Evolutionary conservation across 2,329 filamentous ascomycete species (phyloP).

Genomic region (Botrytis aclada): DNA sequence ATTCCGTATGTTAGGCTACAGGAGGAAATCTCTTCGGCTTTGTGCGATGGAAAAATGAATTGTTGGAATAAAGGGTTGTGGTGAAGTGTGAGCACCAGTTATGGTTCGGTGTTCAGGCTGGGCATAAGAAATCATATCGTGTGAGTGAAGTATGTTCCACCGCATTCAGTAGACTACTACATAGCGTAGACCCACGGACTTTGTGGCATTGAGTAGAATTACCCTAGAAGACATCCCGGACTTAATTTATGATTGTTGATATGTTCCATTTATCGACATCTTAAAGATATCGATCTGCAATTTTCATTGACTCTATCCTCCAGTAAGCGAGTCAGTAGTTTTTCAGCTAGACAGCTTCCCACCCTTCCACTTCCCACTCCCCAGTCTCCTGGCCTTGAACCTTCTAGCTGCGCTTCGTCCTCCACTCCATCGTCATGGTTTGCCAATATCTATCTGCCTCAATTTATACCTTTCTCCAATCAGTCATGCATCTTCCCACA

Average conservation of each 20-base stretch:
- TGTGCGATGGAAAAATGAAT: not conserved
- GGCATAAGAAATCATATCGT: not conserved
- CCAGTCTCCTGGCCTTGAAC: not conserved
- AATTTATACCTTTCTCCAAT: slow-evolving; percentile 80
- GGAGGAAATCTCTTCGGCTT: not conserved
- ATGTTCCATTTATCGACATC: not conserved
- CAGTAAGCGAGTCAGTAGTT: not conserved
- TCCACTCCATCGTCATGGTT: not conserved
- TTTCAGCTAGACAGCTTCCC: not conserved
- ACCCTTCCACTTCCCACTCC: not conserved
- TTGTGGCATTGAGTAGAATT: not conserved
- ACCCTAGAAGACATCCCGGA: not conserved
- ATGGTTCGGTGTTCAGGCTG: not conserved
- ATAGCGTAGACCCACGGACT: not conserved
- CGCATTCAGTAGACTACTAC: not conserved
- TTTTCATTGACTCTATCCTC: not conserved
- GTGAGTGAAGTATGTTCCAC: not conserved
- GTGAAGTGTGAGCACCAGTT: not conserved
- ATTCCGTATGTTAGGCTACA: not conserved
- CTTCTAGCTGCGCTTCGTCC: not conserved
- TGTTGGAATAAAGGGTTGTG: not conserved
- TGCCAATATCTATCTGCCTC: not conserved
- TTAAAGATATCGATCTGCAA: not conserved
- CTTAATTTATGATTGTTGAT: slow-evolving; percentile 4
- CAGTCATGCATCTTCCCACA: slow-evolving; percentile 93